These are phyloP conservation scores for Rhodocollybia butyracea DNA, from an alignment of 768 basidiomycete genomes.

Conservation along the genomic window DNA sequence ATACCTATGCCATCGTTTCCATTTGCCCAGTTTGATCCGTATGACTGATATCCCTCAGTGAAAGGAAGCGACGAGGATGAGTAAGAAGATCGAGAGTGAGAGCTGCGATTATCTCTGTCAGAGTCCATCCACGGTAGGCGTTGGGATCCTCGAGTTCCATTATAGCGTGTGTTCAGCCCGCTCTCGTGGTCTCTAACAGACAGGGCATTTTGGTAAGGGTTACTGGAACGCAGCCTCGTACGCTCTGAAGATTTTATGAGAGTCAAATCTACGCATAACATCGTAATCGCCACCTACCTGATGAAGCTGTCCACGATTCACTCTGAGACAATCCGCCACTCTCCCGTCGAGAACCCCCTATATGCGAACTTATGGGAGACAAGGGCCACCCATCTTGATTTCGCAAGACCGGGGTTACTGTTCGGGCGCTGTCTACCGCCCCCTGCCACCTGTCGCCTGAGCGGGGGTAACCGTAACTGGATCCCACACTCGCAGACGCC, in stretches of 20 bases:
- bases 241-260: conserved; percentile 23
- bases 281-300: background rate
- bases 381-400: conserved; percentile 5
- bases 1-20: background rate
- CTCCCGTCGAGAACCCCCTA: conserved; percentile 3
- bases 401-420: background rate
- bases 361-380: background rate
- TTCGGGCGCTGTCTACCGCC: background rate
- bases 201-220: conserved; percentile 26
- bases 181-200: conserved; percentile 12
- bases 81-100: conserved; percentile 28
- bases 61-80: conserved; percentile 17
- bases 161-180: conserved; percentile 9
- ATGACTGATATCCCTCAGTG: conserved; percentile 34
- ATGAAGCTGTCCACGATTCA: background rate
- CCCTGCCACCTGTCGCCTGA: conserved; percentile 1
- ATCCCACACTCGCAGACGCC: conserved; percentile 12
- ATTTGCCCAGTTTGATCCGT: conserved; percentile 36
- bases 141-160: conserved; percentile 20
- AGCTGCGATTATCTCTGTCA: conserved; percentile 30
- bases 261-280: background rate
- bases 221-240: conserved; percentile 32
- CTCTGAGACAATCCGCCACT: background rate
- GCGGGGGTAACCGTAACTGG: conserved; percentile 1
- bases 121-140: conserved; percentile 29